phyloP scores from a whole-genome alignment of 2,329 filamentous ascomycete species.

The Cercospora zeae-maydis region DNA sequence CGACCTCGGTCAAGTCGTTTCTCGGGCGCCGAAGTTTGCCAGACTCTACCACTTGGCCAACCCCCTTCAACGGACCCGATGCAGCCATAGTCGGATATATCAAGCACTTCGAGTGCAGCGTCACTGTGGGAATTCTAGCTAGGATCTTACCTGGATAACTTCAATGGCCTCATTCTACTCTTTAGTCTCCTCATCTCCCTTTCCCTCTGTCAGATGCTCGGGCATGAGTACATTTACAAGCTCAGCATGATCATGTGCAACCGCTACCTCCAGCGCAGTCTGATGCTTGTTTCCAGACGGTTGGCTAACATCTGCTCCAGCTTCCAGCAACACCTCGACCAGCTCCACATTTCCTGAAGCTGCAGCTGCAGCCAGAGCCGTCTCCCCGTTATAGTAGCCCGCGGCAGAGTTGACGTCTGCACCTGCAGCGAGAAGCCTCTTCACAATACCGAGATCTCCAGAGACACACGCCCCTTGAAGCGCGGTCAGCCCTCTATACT shows the following conservation, averaged over 20 bases:
- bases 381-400: slow-evolving; percentile 18
- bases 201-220: neutral
- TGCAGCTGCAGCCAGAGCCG: slow-evolving; percentile 24
- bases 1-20: neutral
- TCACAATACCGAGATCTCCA: slow-evolving; percentile 16
- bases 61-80: neutral
- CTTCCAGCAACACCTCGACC: slow-evolving; percentile 16
- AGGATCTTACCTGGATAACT: too few species aligned
- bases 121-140: too few species aligned
- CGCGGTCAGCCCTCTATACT: slow-evolving; percentile 22
- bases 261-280: slow-evolving; percentile 13
- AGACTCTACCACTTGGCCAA: neutral
- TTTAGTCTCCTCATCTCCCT: neutral
- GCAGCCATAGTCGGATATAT: neutral
- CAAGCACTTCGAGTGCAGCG: neutral
- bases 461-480: slow-evolving; percentile 22
- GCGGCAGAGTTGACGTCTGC: slow-evolving; percentile 24
- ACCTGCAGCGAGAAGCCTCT: slow-evolving; percentile 16
- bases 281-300: slow-evolving; percentile 17
- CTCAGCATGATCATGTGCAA: slow-evolving; percentile 8
- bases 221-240: slow-evolving; percentile 2
- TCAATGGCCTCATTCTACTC: neutral
- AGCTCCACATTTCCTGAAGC: slow-evolving; percentile 22
- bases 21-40: neutral
- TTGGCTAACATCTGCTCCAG: slow-evolving; percentile 20